Conservation (phyloP, 345 rosid genomes). For the Euphorbia tirucalli region DNA sequence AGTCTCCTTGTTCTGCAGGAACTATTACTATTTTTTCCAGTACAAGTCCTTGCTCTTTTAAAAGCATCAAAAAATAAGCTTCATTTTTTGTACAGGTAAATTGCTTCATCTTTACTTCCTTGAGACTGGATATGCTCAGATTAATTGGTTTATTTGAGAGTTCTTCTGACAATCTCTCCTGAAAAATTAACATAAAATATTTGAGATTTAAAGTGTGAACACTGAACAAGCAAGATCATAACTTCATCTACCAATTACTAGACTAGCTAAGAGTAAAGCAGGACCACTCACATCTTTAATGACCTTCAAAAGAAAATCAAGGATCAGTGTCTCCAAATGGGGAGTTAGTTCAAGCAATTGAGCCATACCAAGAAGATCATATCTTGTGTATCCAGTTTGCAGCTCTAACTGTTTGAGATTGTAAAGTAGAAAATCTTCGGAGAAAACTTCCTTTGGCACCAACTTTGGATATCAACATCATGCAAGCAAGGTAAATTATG, state of each 20-base stretch:
- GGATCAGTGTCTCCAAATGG: slow-evolving; percentile 14
- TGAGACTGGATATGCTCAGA: slow-evolving; percentile 1
- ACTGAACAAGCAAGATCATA: background rate
- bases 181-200: background rate
- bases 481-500: background rate
- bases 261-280: background rate
- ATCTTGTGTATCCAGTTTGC: slow-evolving; percentile 8
- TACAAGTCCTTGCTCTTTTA: slow-evolving; percentile 6
- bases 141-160: slow-evolving; percentile 8
- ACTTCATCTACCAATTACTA: background rate
- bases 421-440: slow-evolving; percentile 1
- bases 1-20: background rate
- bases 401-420: slow-evolving; percentile 20
- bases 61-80: background rate
- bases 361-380: slow-evolving; percentile 16
- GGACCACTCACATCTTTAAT: slow-evolving; percentile 7
- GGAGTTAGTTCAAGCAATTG: slow-evolving; percentile 13
- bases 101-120: slow-evolving; percentile 12
- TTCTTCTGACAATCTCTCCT: slow-evolving; percentile 10
- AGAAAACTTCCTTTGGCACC: background rate
- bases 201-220: background rate
- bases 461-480: background rate
- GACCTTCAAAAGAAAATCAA: slow-evolving; percentile 11
- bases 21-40: slow-evolving; percentile 14
- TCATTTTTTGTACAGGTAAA: background rate